Percentiles rank a stretch among this genome's conserved stretches.
phyloP scores from a whole-genome alignment of 2,329 filamentous ascomycete species.

The Curvularia hawaiiensis region DNA sequence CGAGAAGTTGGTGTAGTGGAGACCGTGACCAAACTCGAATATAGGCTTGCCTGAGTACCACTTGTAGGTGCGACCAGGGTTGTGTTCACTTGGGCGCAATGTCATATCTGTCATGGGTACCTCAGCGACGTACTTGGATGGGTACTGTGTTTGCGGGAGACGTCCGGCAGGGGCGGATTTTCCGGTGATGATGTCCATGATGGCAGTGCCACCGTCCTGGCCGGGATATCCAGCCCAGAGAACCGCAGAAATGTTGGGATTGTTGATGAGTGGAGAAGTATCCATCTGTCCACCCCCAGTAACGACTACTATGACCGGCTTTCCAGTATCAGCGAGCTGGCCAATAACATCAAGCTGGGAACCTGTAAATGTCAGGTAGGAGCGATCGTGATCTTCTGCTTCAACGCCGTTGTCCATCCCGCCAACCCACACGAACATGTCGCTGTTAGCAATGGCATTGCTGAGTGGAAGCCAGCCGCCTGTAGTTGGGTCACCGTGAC shows the following conservation, averaged over 20 bases:
- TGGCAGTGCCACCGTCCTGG: conserved; percentile 62
- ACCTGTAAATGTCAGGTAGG: conserved; percentile 58
- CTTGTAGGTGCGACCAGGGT: conserved; percentile 63
- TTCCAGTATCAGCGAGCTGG: conserved; percentile 53
- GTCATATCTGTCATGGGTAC: conserved; percentile 64
- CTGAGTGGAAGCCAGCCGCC: conserved; percentile 26
- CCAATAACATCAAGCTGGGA: conserved; percentile 59
- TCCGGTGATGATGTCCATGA: conserved; percentile 62
- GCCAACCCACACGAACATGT: conserved; percentile 61
- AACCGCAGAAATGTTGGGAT: conserved; percentile 56
- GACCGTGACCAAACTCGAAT: conserved; percentile 61
- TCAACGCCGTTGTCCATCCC: conserved; percentile 62
- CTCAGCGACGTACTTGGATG: conserved; percentile 56
- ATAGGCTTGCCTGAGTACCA: conserved; percentile 60
- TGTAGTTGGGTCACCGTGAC: conserved; percentile 38
- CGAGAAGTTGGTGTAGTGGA: conserved; percentile 65
- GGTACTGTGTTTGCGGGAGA: conserved; percentile 63
- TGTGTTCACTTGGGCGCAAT: conserved; percentile 54
- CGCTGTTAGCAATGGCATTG: conserved; percentile 45
- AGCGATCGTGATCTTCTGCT: conserved; percentile 59
- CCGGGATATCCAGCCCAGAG: conserved; percentile 67
- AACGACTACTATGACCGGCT: conserved; percentile 60
- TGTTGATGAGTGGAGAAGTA: conserved; percentile 54
- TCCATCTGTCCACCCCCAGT: conserved; percentile 62
- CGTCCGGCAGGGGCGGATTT: conserved; percentile 59